phyloP scores from a whole-genome alignment of 495 filamentous ascomycete genomes.

The Polyplosphaeria fusca region DNA sequence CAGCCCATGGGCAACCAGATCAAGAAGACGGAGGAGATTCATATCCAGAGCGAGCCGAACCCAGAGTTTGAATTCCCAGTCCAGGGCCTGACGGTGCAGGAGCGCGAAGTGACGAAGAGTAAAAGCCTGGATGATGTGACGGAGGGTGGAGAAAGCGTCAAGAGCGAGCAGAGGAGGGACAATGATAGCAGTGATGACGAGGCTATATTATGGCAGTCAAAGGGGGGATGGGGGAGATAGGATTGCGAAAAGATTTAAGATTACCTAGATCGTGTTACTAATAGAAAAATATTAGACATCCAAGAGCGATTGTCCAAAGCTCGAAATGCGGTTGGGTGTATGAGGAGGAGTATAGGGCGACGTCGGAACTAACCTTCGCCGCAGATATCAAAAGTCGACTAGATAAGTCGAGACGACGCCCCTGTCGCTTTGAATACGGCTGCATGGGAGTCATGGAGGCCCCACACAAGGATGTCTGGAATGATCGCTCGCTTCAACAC shows the following conservation, averaged over 20 bases:
- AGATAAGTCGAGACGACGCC: too few species aligned
- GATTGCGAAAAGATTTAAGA: not conserved
- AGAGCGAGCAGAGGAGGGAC: constrained; percentile 3
- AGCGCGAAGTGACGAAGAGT: not conserved
- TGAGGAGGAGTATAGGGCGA: too few species aligned
- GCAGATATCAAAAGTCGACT: too few species aligned
- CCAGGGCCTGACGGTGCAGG: not conserved
- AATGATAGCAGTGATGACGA: constrained; percentile 24
- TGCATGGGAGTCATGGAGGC: too few species aligned
- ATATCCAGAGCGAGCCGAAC: constrained; percentile 9
- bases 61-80: not conserved
- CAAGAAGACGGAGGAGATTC: constrained; percentile 24
- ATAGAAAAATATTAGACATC: too few species aligned
- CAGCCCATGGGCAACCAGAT: constrained; percentile 17
- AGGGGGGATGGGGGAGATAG: constrained; percentile 1
- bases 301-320: too few species aligned
- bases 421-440: too few species aligned
- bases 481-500: too few species aligned
- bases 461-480: too few species aligned
- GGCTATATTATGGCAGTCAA: constrained; percentile 2
- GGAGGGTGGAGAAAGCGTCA: constrained; percentile 20
- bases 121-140: constrained; percentile 27
- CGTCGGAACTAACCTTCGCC: too few species aligned
- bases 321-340: too few species aligned
- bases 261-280: too few species aligned